A percentile compares a stretch with the other conserved stretches of the same genome.
Conservation (phyloP, 306 rosid species). For the Gillenia trifoliata region DNA sequence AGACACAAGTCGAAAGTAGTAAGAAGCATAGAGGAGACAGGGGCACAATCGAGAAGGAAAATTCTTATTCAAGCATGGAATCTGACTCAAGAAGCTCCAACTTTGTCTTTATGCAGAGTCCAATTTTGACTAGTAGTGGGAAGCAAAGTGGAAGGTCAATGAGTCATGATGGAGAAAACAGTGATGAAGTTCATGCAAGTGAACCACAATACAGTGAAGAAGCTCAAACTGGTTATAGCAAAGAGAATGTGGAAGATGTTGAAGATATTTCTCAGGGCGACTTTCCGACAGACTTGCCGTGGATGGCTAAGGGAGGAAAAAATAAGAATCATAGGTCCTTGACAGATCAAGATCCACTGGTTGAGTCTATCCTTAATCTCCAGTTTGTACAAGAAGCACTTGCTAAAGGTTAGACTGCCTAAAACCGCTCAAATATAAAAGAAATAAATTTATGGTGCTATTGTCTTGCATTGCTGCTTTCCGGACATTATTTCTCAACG, state of each 20-base stretch:
- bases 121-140: constrained; percentile 48
- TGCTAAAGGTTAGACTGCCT: constrained; percentile 57
- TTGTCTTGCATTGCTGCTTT: not conserved
- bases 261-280: constrained; percentile 50
- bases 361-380: constrained; percentile 55
- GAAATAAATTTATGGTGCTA: not conserved
- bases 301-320: constrained; percentile 46
- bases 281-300: constrained; percentile 41
- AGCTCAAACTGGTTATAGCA: constrained; percentile 44
- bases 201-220: constrained; percentile 49
- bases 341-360: constrained; percentile 53
- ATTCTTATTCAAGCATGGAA: constrained; percentile 74
- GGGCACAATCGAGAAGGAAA: constrained; percentile 58
- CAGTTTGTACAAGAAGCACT: constrained; percentile 80
- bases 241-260: constrained; percentile 43
- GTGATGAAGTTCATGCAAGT: constrained; percentile 50
- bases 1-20: constrained; percentile 48
- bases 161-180: constrained; percentile 45
- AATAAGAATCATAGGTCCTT: constrained; percentile 44
- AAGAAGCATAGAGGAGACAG: constrained; percentile 67
- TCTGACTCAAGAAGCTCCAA: constrained; percentile 93
- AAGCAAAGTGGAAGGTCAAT: constrained; percentile 45
- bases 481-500: not conserved
- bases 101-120: constrained; percentile 45
- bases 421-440: not conserved